These are phyloP conservation scores for Bretschneidera sinensis DNA, from an alignment of 345 rosid species.

Conservation along the genomic window DNA sequence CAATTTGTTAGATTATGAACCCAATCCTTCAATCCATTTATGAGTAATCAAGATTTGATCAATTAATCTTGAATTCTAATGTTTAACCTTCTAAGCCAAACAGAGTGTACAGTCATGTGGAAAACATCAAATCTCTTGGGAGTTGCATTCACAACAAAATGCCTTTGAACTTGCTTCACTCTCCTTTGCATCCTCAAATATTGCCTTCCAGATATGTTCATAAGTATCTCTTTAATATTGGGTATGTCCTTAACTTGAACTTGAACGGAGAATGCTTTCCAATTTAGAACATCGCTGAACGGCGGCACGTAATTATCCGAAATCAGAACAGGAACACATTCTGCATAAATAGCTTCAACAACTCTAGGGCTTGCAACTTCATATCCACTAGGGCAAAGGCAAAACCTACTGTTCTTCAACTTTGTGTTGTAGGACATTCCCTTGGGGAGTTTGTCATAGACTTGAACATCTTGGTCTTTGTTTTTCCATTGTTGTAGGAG, in stretches of 20 bases:
- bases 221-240: constrained; percentile 42
- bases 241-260: constrained; percentile 48
- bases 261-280: constrained; percentile 53
- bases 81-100: constrained; percentile 71
- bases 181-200: constrained; percentile 36
- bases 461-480: constrained; percentile 50
- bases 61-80: background rate
- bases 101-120: constrained; percentile 64
- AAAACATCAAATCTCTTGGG: constrained; percentile 67
- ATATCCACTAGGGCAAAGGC: constrained; percentile 79
- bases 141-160: constrained; percentile 56
- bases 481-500: constrained; percentile 58
- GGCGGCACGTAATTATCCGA: constrained; percentile 54
- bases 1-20: too few relatives aligned
- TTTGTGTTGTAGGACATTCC: constrained; percentile 37
- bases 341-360: constrained; percentile 64
- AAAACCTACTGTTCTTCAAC: constrained; percentile 54
- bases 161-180: constrained; percentile 49
- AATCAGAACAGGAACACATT: constrained; percentile 65
- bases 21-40: too few relatives aligned
- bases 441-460: constrained; percentile 40
- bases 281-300: constrained; percentile 64
- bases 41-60: too few relatives aligned
- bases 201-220: constrained; percentile 38
- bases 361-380: constrained; percentile 87